A percentile compares a stretch with the other conserved stretches of the same genome.
Conservation (phyloP, 1,139 yeast species). For the Saccharomycopsis crataegensis region DNA sequence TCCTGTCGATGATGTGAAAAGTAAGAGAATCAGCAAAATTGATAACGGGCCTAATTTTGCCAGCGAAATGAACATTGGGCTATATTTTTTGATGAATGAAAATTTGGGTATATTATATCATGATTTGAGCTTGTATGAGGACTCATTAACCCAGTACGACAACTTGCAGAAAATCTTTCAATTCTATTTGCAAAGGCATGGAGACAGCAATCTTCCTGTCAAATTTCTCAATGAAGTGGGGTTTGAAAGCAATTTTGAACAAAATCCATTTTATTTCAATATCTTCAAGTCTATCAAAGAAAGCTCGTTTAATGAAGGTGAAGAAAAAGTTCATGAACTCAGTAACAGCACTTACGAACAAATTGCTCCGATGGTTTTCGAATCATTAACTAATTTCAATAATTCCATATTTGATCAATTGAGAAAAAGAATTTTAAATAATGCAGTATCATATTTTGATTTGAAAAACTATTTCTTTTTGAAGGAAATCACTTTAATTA, state of each 20-base stretch:
- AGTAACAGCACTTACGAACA: slow-evolving; percentile 10
- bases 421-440: slow-evolving; percentile 28
- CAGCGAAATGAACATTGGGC: slow-evolving; percentile 32
- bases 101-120: slow-evolving; percentile 40
- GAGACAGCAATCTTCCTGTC: slow-evolving; percentile 21
- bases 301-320: slow-evolving; percentile 25
- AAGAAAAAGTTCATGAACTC: background rate
- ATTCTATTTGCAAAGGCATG: slow-evolving; percentile 19
- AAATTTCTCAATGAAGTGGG: slow-evolving; percentile 26
- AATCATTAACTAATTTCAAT: slow-evolving; percentile 11
- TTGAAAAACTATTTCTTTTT: slow-evolving; percentile 35
- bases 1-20: background rate
- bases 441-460: slow-evolving; percentile 34
- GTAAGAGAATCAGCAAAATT: background rate
- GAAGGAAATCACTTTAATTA: slow-evolving; percentile 27
- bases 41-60: slow-evolving; percentile 1
- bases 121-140: slow-evolving; percentile 49
- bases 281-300: slow-evolving; percentile 32
- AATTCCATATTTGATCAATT: slow-evolving; percentile 14
- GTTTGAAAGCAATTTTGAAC: slow-evolving; percentile 23
- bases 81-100: slow-evolving; percentile 38
- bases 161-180: slow-evolving; percentile 30
- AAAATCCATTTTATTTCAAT: slow-evolving; percentile 25
- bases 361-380: slow-evolving; percentile 14
- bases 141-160: slow-evolving; percentile 44